phyloP scores from a whole-genome alignment of 1,284 basidiomycete genomes.

The Sporisorium scitamineum region DNA sequence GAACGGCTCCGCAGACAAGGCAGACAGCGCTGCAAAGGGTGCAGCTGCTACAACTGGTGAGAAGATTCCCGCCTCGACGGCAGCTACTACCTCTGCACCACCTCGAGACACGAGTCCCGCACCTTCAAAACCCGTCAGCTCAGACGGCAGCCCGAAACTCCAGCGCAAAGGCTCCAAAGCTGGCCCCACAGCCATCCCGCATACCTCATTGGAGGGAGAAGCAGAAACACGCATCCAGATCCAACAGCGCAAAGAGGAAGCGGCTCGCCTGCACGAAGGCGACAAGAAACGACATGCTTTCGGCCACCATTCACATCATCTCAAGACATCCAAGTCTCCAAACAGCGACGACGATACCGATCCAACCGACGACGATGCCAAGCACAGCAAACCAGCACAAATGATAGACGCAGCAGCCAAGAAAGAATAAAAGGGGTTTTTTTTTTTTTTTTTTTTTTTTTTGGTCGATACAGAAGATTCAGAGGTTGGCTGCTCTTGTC shows the following conservation, averaged over 20 bases:
- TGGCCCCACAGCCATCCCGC: slow-evolving; percentile 27
- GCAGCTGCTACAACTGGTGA: neutral
- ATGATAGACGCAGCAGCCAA: neutral
- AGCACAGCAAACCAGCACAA: neutral
- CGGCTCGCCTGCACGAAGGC: slow-evolving; percentile 37
- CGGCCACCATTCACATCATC: slow-evolving; percentile 18
- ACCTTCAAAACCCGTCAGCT: neutral
- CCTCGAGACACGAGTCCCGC: neutral
- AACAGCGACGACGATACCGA: slow-evolving; percentile 30
- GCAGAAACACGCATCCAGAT: slow-evolving; percentile 39
- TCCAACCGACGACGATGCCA: slow-evolving; percentile 18
- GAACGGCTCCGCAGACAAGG: neutral
- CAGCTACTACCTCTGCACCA: neutral
- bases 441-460: no score
- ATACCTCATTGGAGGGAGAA: slow-evolving; percentile 40
- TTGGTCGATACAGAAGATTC: neutral
- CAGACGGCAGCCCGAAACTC: slow-evolving; percentile 29
- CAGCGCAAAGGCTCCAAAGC: slow-evolving; percentile 38
- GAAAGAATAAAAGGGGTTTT: neutral
- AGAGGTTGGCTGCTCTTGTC: neutral
- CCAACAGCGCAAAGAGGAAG: slow-evolving; percentile 43
- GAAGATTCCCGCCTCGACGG: neutral
- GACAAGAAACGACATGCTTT: slow-evolving; percentile 31
- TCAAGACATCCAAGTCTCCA: slow-evolving; percentile 15
- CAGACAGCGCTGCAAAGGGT: neutral